Conservation (phyloP, 192 early-diverging fungal genomes). For the Phlyctochytrium arcticum region DNA sequence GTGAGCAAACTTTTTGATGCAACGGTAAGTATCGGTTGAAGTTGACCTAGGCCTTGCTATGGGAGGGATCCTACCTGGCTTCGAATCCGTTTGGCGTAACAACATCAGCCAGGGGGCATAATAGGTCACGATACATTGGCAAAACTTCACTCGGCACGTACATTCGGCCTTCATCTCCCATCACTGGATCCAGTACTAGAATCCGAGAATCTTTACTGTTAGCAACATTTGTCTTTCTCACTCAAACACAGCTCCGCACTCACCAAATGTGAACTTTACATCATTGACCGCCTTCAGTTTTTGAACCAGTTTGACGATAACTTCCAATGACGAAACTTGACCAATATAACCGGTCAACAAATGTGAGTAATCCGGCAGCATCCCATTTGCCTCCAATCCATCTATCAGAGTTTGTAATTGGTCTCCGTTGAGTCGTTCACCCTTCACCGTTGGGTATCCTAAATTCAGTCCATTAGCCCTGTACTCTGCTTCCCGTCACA, state of each 20-base stretch:
- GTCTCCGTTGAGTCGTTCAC: constrained; percentile 58
- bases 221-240: neutral
- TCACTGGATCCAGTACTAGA: constrained; percentile 75
- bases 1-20: constrained; percentile 45
- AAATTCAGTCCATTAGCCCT: neutral
- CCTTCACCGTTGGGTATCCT: constrained; percentile 75
- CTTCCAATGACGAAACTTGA: constrained; percentile 56
- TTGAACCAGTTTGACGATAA: constrained; percentile 50
- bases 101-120: constrained; percentile 66
- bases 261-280: constrained; percentile 53
- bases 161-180: constrained; percentile 81
- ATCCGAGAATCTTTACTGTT: neutral
- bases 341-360: constrained; percentile 90
- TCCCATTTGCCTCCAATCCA: constrained; percentile 70
- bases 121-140: constrained; percentile 63
- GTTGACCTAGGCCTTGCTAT: too few relatives aligned
- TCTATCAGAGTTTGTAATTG: constrained; percentile 66
- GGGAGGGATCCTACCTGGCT: constrained; percentile 52
- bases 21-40: constrained; percentile 11
- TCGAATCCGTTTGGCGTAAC: constrained; percentile 93
- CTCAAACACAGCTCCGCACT: neutral
- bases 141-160: constrained; percentile 81
- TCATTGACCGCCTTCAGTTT: constrained; percentile 46
- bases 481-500: neutral
- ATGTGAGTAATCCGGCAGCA: constrained; percentile 70